Conservation (phyloP, 2,329 filamentous ascomycete species). For the Microdochium paspali region DNA sequence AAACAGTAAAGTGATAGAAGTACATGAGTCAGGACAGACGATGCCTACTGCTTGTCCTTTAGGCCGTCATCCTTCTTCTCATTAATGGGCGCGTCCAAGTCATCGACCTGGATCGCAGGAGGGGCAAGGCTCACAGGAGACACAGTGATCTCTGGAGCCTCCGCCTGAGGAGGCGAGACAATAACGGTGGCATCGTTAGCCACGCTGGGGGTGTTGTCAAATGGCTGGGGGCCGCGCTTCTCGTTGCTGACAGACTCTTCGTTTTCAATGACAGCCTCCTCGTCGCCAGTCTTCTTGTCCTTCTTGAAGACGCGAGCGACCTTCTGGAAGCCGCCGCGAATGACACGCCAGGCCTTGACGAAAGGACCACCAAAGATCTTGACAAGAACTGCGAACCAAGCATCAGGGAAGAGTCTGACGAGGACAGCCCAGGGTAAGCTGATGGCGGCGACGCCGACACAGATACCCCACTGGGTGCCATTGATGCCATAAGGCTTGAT, state of each 20-base stretch:
- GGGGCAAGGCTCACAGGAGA: neutral
- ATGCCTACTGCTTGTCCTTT: neutral
- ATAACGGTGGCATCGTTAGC: neutral
- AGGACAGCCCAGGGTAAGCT: slow-evolving; percentile 40
- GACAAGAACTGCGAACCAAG: slow-evolving; percentile 22
- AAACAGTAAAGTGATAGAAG: neutral
- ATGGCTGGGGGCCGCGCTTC: neutral
- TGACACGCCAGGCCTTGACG: slow-evolving; percentile 13
- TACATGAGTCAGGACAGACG: neutral
- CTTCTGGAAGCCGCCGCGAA: neutral
- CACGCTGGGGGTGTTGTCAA: neutral
- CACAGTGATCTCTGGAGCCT: neutral
- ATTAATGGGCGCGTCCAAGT: neutral
- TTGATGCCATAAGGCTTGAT: slow-evolving; percentile 32
- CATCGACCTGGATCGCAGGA: neutral
- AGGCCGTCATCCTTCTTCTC: neutral
- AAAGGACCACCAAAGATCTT: slow-evolving; percentile 19
- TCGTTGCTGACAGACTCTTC: neutral
- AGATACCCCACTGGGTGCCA: slow-evolving; percentile 45
- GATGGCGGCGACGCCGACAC: slow-evolving; percentile 34
- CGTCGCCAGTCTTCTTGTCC: neutral
- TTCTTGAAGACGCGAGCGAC: neutral
- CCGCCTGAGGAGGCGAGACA: neutral
- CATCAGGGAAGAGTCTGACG: slow-evolving; percentile 40
- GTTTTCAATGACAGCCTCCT: neutral